Percentiles rank a stretch among this genome's conserved stretches.
Evolutionary conservation across 2,329 filamentous ascomycete genomes (phyloP).

Genomic region (Raffaelea ambrosiae): DNA sequence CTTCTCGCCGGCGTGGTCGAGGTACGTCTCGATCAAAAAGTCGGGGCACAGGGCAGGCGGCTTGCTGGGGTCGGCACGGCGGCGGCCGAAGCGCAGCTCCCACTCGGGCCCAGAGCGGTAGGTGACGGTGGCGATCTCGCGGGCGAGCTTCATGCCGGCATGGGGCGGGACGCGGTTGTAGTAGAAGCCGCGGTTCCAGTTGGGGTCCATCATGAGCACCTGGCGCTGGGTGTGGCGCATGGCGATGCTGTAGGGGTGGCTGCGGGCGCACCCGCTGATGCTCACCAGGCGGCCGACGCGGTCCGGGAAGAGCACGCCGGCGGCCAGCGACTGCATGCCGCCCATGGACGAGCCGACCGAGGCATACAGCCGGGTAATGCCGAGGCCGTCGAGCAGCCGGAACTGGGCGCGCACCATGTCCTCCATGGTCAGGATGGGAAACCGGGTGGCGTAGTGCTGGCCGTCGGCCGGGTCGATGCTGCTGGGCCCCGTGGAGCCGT

Average conservation of each 20-base stretch:
- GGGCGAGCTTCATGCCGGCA: conserved; percentile 92
- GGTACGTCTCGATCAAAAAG: conserved; percentile 95
- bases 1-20: conserved; percentile 97
- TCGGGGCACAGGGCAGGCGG: conserved; percentile 93
- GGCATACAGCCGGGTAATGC: conserved; percentile 72
- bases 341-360: conserved; percentile 97
- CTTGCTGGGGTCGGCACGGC: conserved; percentile 75
- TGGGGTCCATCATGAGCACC: conserved; percentile 97
- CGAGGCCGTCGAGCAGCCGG: conserved; percentile 70
- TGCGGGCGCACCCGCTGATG: conserved; percentile 88
- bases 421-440: conserved; percentile 90
- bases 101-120: conserved; percentile 95
- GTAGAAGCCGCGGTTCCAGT: conserved; percentile 94
- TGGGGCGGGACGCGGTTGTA: conserved; percentile 84
- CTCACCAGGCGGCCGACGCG: conserved; percentile 76
- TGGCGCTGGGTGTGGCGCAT: conserved; percentile 98
- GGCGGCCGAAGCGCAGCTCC: conserved; percentile 87
- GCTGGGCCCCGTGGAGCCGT: conserved; percentile 85
- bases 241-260: conserved; percentile 95
- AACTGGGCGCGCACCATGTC: conserved; percentile 98
- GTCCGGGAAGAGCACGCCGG: conserved; percentile 73
- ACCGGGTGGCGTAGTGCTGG: conserved; percentile 82
- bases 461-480: conserved; percentile 84
- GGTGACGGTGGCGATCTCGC: conserved; percentile 95
- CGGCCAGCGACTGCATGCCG: conserved; percentile 92